Conservation (phyloP, 2,329 filamentous ascomycete genomes). For the Ophiocordyceps robertsii region DNA sequence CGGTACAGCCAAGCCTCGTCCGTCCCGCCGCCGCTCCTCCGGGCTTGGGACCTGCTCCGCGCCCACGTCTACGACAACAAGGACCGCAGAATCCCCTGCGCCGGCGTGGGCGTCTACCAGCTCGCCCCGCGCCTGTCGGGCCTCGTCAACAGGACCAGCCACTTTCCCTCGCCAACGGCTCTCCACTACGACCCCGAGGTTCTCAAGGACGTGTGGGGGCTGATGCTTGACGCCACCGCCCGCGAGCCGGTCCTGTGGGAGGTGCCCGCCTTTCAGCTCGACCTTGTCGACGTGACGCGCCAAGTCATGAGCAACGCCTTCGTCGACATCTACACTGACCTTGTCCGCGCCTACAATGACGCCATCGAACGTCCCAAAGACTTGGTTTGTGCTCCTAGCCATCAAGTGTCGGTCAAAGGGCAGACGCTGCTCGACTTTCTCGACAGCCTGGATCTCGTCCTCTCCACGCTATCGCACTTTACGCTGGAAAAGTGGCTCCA, state of each 20-base stretch:
- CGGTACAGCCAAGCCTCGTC: constrained; percentile 21
- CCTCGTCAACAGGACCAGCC: constrained; percentile 23
- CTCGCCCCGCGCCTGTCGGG: constrained; percentile 26
- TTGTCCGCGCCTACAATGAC: constrained; percentile 17
- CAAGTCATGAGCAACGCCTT: constrained; percentile 35
- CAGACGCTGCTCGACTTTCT: constrained; percentile 19
- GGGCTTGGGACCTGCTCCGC: constrained; percentile 31
- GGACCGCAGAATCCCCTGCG: constrained; percentile 23
- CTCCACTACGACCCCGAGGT: constrained; percentile 25
- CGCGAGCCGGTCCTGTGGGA: constrained; percentile 20
- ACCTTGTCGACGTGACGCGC: constrained; percentile 33
- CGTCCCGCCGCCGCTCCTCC: constrained; percentile 20
- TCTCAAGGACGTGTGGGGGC: constrained; percentile 24
- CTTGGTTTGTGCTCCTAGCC: constrained; percentile 1
- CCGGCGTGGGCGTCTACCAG: constrained; percentile 32
- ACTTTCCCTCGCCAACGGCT: constrained; percentile 21
- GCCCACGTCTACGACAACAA: constrained; percentile 34
- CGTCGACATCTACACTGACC: constrained; percentile 19
- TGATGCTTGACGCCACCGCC: constrained; percentile 21
- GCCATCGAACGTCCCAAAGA: constrained; percentile 13
- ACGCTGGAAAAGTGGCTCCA: constrained; percentile 25
- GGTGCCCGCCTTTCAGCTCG: constrained; percentile 28
- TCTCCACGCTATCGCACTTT: constrained; percentile 27
- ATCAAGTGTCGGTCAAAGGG: constrained; percentile 7
- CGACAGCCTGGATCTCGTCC: constrained; percentile 23